Percentiles rank a stretch among this genome's conserved stretches.
Evolutionary conservation across 2,329 filamentous ascomycete genomes (phyloP).

Genomic region (Diaporthe citriasiana): DNA sequence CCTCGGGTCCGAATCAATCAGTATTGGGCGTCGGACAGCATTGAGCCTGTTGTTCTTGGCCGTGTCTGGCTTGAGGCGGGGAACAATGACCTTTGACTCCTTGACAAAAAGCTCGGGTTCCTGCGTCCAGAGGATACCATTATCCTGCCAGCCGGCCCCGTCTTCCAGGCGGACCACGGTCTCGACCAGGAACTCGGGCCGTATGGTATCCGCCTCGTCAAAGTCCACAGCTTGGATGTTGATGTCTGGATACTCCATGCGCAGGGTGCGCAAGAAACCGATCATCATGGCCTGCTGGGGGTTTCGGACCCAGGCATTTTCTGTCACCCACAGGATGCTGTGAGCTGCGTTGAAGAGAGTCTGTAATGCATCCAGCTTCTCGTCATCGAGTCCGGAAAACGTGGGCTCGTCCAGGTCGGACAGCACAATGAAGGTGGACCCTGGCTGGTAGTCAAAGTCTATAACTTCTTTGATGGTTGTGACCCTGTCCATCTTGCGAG

Average conservation of each 20-base stretch:
- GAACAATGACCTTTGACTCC: conserved; percentile 47
- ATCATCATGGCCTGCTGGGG: conserved; percentile 45
- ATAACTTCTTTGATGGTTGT: no score
- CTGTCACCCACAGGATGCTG: background rate
- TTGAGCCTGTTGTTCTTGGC: conserved; percentile 43
- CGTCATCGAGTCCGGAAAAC: background rate
- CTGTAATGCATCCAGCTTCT: background rate
- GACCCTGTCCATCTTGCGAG: no score
- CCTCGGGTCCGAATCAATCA: conserved; percentile 8
- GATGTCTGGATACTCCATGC: conserved; percentile 44
- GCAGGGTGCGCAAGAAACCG: conserved; percentile 44
- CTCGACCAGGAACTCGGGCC: conserved; percentile 20
- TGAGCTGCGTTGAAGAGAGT: background rate
- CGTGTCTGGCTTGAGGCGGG: conserved; percentile 45
- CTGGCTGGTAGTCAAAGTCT: no score
- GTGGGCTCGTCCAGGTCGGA: no score
- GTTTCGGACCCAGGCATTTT: conserved; percentile 28
- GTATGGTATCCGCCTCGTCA: background rate
- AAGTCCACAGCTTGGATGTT: conserved; percentile 47
- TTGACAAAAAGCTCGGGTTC: conserved; percentile 49
- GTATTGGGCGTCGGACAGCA: conserved; percentile 40
- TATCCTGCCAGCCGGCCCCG: background rate
- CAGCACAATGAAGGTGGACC: no score
- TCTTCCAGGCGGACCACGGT: conserved; percentile 41
- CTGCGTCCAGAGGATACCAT: conserved; percentile 47